Conservation (phyloP, 1,284 basidiomycete species). For the Schizophyllum amplum region DNA sequence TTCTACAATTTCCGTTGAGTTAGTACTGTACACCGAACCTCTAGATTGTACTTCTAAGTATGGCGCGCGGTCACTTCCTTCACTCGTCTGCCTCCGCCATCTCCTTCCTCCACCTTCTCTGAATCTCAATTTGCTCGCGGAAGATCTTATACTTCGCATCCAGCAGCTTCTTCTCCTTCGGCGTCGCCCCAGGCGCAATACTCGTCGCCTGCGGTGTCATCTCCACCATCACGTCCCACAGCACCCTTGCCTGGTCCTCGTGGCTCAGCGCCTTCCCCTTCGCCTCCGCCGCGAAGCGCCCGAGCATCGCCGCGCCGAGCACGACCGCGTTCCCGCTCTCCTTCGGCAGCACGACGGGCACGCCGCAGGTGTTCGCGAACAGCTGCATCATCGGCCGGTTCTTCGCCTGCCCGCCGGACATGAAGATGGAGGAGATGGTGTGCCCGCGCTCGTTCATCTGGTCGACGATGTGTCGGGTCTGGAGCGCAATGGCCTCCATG, state of each 20-base stretch:
- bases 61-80: no score
- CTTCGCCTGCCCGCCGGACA: constrained; percentile 89
- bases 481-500: constrained; percentile 90
- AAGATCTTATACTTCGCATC: constrained; percentile 96
- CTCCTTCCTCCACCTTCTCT: constrained; percentile 72
- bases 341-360: constrained; percentile 81
- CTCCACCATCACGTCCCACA: constrained; percentile 95
- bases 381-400: constrained; percentile 81
- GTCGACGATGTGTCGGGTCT: constrained; percentile 93
- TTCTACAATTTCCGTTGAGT: no score
- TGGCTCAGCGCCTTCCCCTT: constrained; percentile 26
- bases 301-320: constrained; percentile 90
- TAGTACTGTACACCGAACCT: background rate
- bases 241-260: constrained; percentile 50
- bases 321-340: constrained; percentile 82
- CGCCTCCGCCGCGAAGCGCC: constrained; percentile 75
- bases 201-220: constrained; percentile 87
- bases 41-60: background rate
- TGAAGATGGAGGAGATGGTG: constrained; percentile 79
- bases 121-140: constrained; percentile 80
- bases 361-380: constrained; percentile 78
- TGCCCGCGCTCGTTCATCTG: constrained; percentile 87
- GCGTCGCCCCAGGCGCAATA: constrained; percentile 58
- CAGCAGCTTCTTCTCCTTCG: constrained; percentile 65
- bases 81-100: constrained; percentile 47